Percentiles rank a stretch among this genome's conserved stretches.
Conservation (phyloP, 176 grass and related monocot genomes). For the Cenchrus purpureus region DNA sequence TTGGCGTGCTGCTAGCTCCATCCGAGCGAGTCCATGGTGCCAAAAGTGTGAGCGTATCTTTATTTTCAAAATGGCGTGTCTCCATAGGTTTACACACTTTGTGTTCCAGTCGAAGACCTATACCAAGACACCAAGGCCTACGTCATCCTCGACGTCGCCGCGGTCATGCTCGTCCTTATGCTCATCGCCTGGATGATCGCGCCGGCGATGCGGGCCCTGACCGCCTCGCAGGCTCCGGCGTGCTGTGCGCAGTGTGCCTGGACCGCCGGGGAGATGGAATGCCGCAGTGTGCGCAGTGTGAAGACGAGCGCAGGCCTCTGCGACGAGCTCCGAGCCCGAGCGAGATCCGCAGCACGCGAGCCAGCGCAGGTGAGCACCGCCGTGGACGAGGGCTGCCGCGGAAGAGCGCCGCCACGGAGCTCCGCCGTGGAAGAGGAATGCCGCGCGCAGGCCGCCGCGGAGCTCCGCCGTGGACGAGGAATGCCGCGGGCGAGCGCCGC, state of each 20-base stretch:
- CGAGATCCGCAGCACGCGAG: too few species aligned
- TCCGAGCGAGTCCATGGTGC: neutral
- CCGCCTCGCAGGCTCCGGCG: neutral
- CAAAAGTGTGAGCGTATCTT: neutral
- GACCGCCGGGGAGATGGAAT: slow-evolving; percentile 29
- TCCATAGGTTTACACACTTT: neutral
- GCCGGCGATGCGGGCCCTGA: neutral
- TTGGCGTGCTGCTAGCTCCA: slow-evolving; percentile 5
- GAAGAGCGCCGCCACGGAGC: too few species aligned
- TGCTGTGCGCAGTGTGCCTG: slow-evolving; percentile 37
- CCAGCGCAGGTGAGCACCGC: too few species aligned
- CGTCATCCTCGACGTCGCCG: neutral
- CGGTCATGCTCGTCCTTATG: neutral
- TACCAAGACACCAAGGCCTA: neutral
- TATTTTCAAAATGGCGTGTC: neutral
- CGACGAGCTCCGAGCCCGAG: too few species aligned
- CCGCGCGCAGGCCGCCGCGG: too few species aligned
- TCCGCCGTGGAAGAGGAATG: too few species aligned
- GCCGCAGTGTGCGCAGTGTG: neutral
- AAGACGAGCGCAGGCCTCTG: too few species aligned
- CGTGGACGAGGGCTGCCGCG: too few species aligned
- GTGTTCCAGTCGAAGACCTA: too few species aligned
- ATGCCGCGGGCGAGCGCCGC: too few species aligned
- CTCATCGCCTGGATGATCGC: neutral
- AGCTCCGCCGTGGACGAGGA: too few species aligned